phyloP scores from a whole-genome alignment of 192 early-diverging fungal species.

The Coemansia sp. region DNA sequence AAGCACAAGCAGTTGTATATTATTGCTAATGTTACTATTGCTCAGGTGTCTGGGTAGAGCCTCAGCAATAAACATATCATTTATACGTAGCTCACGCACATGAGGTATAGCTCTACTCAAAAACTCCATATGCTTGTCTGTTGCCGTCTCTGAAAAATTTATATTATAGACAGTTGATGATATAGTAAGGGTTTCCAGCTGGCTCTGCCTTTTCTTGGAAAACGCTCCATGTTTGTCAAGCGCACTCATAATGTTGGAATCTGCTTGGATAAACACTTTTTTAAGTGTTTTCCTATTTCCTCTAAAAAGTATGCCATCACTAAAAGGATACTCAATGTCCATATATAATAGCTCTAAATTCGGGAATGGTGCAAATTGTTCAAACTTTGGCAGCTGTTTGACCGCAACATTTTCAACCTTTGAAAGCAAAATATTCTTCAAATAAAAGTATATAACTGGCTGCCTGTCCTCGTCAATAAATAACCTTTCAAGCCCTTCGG shows the following conservation, averaged over 20 bases:
- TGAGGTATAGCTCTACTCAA: background rate
- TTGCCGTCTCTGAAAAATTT: background rate
- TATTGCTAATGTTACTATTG: background rate
- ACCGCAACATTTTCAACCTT: background rate
- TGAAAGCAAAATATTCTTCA: background rate
- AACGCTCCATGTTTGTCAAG: background rate
- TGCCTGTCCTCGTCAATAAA: background rate
- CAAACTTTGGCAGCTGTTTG: constrained; percentile 7
- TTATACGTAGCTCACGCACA: background rate
- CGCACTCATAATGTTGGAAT: background rate
- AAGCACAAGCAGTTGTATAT: background rate
- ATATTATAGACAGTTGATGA: background rate
- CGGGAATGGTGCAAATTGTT: constrained; percentile 1
- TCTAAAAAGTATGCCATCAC: background rate
- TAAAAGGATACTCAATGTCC: background rate
- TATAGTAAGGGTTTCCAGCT: background rate
- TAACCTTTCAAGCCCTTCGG: background rate
- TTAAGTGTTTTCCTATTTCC: background rate
- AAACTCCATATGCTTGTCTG: constrained; percentile 1
- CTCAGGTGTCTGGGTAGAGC: background rate
- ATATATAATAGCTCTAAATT: background rate
- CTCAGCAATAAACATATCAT: background rate
- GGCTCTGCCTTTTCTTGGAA: background rate
- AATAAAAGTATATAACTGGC: constrained; percentile 2
- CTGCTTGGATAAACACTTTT: background rate